Evolutionary conservation across 2,329 filamentous ascomycete species (phyloP).

Genomic region (Pseudopithomyces maydicus): DNA sequence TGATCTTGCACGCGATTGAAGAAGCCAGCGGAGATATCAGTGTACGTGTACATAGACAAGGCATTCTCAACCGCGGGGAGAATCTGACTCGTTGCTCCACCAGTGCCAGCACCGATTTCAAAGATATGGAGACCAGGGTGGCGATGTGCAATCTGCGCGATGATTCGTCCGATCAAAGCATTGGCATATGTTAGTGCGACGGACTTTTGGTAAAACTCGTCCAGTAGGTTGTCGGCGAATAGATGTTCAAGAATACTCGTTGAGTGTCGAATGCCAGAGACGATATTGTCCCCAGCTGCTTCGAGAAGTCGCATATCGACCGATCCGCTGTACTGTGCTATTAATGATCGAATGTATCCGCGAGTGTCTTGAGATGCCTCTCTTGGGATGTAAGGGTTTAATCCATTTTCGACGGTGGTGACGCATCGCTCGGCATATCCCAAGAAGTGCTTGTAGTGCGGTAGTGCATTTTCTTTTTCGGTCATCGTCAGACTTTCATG

Average conservation of each 20-base stretch:
- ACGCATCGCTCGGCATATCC: constrained; percentile 11
- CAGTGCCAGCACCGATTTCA: constrained; percentile 20
- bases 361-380: constrained; percentile 7
- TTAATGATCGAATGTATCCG: constrained; percentile 7
- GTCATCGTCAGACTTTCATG: neutral
- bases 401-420: neutral
- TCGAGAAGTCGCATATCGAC: constrained; percentile 10
- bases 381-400: neutral
- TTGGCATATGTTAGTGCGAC: constrained; percentile 4
- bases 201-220: constrained; percentile 17
- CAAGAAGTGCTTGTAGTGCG: constrained; percentile 8
- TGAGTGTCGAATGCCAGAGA: constrained; percentile 3
- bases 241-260: constrained; percentile 16
- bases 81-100: constrained; percentile 7
- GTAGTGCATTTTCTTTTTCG: constrained; percentile 5
- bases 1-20: constrained; percentile 8
- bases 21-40: constrained; percentile 26
- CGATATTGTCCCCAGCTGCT: constrained; percentile 11
- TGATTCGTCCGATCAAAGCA: neutral
- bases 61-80: neutral
- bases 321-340: neutral
- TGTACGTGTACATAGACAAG: constrained; percentile 22
- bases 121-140: constrained; percentile 15
- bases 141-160: constrained; percentile 20
- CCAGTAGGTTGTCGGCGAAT: constrained; percentile 13